Conservation (phyloP, 257 asterid genomes). For the Fraxinus pennsylvanica region DNA sequence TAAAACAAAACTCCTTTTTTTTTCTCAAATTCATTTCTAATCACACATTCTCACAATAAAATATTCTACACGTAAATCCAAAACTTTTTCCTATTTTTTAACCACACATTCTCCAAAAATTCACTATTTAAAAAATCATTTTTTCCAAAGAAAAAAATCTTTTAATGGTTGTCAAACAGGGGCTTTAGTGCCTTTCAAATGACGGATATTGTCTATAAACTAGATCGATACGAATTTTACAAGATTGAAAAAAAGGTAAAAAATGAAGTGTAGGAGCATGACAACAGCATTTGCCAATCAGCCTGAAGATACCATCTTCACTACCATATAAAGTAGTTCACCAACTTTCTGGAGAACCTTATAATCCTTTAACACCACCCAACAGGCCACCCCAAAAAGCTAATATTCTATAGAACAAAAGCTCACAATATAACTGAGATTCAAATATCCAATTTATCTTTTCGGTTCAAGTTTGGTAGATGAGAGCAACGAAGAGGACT, state of each 20-base stretch:
- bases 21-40: too few species aligned
- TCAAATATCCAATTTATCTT: neutral
- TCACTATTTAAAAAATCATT: too few species aligned
- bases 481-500: neutral
- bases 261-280: too few species aligned
- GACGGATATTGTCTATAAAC: neutral
- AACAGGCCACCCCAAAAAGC: too few species aligned
- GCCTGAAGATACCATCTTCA: neutral
- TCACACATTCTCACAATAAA: too few species aligned
- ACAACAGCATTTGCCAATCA: too few species aligned
- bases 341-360: constrained; percentile 5
- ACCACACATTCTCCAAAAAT: too few species aligned
- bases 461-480: neutral
- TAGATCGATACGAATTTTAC: neutral
- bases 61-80: too few species aligned
- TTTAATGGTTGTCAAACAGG: too few species aligned
- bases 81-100: too few species aligned
- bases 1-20: too few species aligned
- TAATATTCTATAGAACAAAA: constrained; percentile 1
- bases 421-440: neutral
- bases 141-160: too few species aligned
- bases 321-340: neutral
- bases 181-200: neutral
- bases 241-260: neutral
- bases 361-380: neutral